Percentiles rank a stretch among this genome's conserved stretches.
These are phyloP conservation scores for Mycena pura DNA, from an alignment of 768 basidiomycete genomes.

Conservation along the genomic window DNA sequence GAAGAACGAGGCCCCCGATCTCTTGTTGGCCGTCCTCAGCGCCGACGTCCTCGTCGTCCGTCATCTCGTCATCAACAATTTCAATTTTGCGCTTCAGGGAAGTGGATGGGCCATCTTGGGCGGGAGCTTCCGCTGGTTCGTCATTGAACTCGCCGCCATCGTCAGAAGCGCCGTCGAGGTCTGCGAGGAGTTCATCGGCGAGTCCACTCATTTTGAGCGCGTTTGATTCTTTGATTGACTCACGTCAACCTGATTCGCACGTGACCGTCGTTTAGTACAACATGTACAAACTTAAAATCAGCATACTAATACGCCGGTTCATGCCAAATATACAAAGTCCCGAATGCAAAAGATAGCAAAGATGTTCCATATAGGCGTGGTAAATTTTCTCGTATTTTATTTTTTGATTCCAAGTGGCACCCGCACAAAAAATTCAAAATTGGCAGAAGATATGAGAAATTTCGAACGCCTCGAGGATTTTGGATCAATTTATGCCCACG, in stretches of 20 bases:
- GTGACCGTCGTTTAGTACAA: too few species aligned
- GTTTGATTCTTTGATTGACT: not conserved
- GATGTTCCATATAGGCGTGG: too few species aligned
- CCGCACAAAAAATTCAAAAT: too few species aligned
- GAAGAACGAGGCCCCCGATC: constrained; percentile 69
- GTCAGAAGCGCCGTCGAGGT: constrained; percentile 86
- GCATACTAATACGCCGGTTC: too few species aligned
- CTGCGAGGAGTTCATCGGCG: constrained; percentile 91
- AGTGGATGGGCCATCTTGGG: constrained; percentile 31
- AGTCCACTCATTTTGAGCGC: constrained; percentile 69
- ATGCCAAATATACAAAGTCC: too few species aligned
- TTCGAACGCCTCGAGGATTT: too few species aligned
- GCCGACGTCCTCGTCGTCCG: constrained; percentile 58
- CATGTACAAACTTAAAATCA: too few species aligned
- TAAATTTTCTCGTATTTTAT: too few species aligned
- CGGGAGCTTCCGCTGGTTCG: constrained; percentile 37
- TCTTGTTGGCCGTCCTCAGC: constrained; percentile 52
- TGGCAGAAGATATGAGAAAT: too few species aligned
- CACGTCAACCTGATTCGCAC: not conserved
- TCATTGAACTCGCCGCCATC: constrained; percentile 63
- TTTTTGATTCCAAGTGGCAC: too few species aligned
- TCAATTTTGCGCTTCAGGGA: constrained; percentile 70
- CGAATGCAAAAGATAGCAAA: too few species aligned
- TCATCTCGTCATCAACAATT: constrained; percentile 57
- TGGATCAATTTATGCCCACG: too few species aligned